A percentile compares a stretch with the other conserved stretches of the same genome.
phyloP scores from a whole-genome alignment of 208 protist species.

The Tritrichomonas foetus region DNA sequence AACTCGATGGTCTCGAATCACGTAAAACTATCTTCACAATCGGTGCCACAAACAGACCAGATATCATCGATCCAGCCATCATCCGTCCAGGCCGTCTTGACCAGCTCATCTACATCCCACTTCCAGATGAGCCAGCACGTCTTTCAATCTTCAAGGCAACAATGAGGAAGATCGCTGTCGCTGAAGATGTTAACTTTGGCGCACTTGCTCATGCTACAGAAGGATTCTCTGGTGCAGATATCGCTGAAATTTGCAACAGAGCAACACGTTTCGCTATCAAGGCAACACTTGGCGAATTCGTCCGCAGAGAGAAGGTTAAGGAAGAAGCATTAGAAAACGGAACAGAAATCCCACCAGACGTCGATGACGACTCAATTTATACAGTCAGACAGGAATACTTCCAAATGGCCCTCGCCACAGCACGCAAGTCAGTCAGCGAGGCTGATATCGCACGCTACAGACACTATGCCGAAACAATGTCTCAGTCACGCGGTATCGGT shows the following conservation, averaged over 20 bases:
- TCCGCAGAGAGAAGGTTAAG: not conserved
- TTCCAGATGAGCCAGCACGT: constrained; percentile 95
- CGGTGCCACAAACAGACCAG: constrained; percentile 99
- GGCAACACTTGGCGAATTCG: constrained; percentile 53
- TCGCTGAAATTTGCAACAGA: constrained; percentile 87
- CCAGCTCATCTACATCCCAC: constrained; percentile 98
- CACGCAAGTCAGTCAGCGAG: not conserved
- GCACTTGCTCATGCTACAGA: constrained; percentile 87
- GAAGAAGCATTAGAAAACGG: not conserved
- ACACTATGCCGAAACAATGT: not conserved
- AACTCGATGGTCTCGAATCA: constrained; percentile 69
- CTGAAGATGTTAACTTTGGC: constrained; percentile 86
- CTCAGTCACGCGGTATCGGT: not conserved
- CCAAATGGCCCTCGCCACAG: not conserved
- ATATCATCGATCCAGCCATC: constrained; percentile 99
- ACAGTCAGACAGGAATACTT: constrained; percentile 27
- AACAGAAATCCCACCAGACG: not conserved
- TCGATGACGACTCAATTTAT: not conserved
- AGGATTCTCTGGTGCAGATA: constrained; percentile 98
- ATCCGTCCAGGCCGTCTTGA: constrained; percentile 88
- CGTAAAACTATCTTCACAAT: constrained; percentile 99
- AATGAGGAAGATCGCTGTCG: constrained; percentile 44
- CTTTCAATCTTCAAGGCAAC: constrained; percentile 76
- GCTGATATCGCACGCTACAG: not conserved
- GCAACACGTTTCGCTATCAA: constrained; percentile 65